These are phyloP conservation scores for Stachybotrys elegans DNA, from an alignment of 2,329 filamentous ascomycete species.

Conservation along the genomic window DNA sequence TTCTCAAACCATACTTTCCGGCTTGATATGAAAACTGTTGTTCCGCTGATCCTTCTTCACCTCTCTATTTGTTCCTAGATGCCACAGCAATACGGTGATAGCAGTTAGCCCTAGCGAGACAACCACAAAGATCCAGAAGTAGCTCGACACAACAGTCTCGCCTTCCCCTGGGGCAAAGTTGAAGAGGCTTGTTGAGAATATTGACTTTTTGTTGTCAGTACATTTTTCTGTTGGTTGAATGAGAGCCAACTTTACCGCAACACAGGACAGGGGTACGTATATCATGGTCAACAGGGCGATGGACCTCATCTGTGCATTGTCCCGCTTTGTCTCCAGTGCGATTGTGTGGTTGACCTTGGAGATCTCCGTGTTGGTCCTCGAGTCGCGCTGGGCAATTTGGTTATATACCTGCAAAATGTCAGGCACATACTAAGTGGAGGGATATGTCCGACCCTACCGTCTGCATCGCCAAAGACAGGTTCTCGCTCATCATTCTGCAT, in stretches of 20 bases:
- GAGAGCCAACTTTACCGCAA: not conserved
- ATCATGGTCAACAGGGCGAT: slow-evolving; percentile 8
- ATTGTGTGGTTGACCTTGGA: slow-evolving; percentile 4
- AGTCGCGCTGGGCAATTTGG: slow-evolving; percentile 4
- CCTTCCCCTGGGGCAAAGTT: slow-evolving; percentile 1
- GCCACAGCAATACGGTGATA: slow-evolving; percentile 4
- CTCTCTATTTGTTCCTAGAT: not conserved
- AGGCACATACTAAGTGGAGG: too few species aligned
- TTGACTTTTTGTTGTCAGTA: not conserved
- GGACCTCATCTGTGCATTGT: slow-evolving; percentile 8
- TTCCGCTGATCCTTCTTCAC: slow-evolving; percentile 1
- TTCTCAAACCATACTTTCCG: not conserved
- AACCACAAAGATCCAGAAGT: slow-evolving; percentile 7
- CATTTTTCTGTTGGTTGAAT: too few species aligned
- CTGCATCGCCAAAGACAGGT: slow-evolving; percentile 6
- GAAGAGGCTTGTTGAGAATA: slow-evolving; percentile 7
- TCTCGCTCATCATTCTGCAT: slow-evolving; percentile 5
- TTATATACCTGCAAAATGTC: slow-evolving; percentile 1
- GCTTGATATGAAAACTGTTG: not conserved
- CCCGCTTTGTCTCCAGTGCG: slow-evolving; percentile 5
- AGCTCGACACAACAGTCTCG: slow-evolving; percentile 3
- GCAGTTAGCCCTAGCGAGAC: slow-evolving; percentile 2
- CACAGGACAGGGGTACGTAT: slow-evolving; percentile 4
- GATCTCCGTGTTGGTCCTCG: not conserved
- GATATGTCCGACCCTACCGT: too few species aligned